Base-by-base conservation (phyloP, 768 basidiomycete species). In the Mycena albidolilacea region DNA sequence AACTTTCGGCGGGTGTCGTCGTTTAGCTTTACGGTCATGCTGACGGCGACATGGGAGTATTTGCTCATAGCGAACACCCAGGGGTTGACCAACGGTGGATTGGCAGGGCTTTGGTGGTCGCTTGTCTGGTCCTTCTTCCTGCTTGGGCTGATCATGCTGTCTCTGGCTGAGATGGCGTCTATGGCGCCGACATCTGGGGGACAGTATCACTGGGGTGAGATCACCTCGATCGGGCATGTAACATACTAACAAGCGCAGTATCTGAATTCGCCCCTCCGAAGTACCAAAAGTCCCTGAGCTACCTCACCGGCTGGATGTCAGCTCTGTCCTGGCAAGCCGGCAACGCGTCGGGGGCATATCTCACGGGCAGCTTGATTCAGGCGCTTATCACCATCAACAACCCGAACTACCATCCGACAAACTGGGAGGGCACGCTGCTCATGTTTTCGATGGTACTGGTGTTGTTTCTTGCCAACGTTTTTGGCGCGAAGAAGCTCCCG, bases 131-230 rank as follows among this genome's bases (percentile, higher is more conserved):
- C 67, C 67, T 67, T 67, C 57, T 67, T 67, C 67, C 67, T 67
- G 57, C 67, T 67, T 67, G 67, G 67, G 67, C 67, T 67, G 44
- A 67, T 67, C 67, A 67, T 67, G 67, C 58, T 67, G 67, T 67
- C 67, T 60, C 58, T 67, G 67, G 67, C 67, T 67, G 67, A 67
- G 67, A 67, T 67, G 67, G 67, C 67, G 67, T 67, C 67, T 48
- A 67, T 67, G 67, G 67, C 67, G 67, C 67, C 67, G 58, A 67
- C 67, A 60, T 67, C 67, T 48, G 67, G 67, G 58, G 67, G 67
- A 67, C 67, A 67, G 67, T 67, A 67, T 67, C 67, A 67, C 44
- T 67, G 67, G 67, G 67, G 67, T 67, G 67, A 67, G 67, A 67
- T 67, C 57, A 67, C 58, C 67, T 60, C 67, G 67, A 60, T 67